These are phyloP conservation scores for Rosellinia necatrix DNA, from an alignment of 2,329 filamentous ascomycete genomes.

Conservation along the genomic window DNA sequence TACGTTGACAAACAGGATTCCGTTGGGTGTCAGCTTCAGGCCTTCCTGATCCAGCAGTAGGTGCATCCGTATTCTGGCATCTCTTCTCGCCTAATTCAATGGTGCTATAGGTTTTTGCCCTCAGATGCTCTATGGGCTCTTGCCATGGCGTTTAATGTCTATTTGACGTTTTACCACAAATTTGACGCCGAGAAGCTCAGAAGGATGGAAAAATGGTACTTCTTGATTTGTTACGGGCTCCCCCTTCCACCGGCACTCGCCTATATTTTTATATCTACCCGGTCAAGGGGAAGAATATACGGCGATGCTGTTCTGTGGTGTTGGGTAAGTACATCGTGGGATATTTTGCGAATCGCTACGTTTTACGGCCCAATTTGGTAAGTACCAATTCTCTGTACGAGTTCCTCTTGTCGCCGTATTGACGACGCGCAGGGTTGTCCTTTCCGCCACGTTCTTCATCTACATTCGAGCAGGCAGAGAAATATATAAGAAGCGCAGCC, in stretches of 20 bases:
- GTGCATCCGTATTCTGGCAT: constrained; percentile 36
- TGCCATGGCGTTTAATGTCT: constrained; percentile 84
- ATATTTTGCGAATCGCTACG: constrained; percentile 71
- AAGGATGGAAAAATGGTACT: constrained; percentile 71
- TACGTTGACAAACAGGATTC: constrained; percentile 56
- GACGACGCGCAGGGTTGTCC: constrained; percentile 56
- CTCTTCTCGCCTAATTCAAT: background rate
- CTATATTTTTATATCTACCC: constrained; percentile 67
- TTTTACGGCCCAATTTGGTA: constrained; percentile 78
- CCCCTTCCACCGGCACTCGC: constrained; percentile 70
- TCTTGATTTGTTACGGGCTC: constrained; percentile 72
- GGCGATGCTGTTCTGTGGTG: constrained; percentile 81
- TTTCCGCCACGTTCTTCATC: constrained; percentile 65
- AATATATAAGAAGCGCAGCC: constrained; percentile 69
- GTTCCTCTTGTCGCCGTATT: background rate
- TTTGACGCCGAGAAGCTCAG: constrained; percentile 69
- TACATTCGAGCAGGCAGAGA: constrained; percentile 69
- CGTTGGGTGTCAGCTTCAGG: constrained; percentile 72
- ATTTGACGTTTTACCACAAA: constrained; percentile 77
- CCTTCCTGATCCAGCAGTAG: constrained; percentile 81
- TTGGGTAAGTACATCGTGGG: constrained; percentile 71
- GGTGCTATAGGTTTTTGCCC: constrained; percentile 69
- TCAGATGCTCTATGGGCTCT: constrained; percentile 78
- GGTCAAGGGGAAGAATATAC: constrained; percentile 64
- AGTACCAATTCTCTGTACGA: constrained; percentile 29